A percentile compares a stretch with the other conserved stretches of the same genome.
These are phyloP conservation scores for Phytophthora colocasiae DNA, from an alignment of 352 stramenopile genomes.

Conservation along the genomic window DNA sequence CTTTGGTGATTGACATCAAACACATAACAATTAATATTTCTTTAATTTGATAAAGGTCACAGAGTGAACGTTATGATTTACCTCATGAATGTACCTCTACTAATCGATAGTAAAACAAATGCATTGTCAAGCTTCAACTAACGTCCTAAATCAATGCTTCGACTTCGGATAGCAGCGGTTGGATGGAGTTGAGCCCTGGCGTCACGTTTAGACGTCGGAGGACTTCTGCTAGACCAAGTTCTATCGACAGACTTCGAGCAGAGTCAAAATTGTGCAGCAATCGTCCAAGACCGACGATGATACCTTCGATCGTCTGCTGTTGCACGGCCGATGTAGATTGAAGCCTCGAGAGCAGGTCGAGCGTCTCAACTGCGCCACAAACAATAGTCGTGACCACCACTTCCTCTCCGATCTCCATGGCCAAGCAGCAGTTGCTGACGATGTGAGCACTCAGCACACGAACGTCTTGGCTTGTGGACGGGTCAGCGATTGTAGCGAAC, in stretches of 20 bases:
- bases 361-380: constrained; percentile 69
- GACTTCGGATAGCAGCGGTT: constrained; percentile 67
- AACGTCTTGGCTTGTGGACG: constrained; percentile 43
- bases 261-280: constrained; percentile 69
- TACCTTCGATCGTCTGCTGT: constrained; percentile 61
- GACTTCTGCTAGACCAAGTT: constrained; percentile 74
- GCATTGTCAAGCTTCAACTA: constrained; percentile 1
- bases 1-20: background rate
- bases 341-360: constrained; percentile 65
- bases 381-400: constrained; percentile 76
- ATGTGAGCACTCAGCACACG: constrained; percentile 65
- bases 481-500: constrained; percentile 59
- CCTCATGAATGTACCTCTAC: too few relatives aligned
- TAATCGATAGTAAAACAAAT: too few relatives aligned
- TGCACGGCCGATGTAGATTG: constrained; percentile 34
- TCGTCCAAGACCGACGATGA: constrained; percentile 70
- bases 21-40: too few relatives aligned
- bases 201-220: constrained; percentile 57
- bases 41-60: too few relatives aligned
- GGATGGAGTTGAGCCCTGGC: constrained; percentile 49
- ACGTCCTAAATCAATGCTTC: constrained; percentile 61
- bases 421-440: constrained; percentile 78
- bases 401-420: constrained; percentile 72
- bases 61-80: too few relatives aligned
- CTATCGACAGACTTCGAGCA: constrained; percentile 62